Evolutionary conservation across 805 yeast genomes (phyloP), one percentile per base, ranked within the genome.

Genomic region (Candida oleophila): DNA sequence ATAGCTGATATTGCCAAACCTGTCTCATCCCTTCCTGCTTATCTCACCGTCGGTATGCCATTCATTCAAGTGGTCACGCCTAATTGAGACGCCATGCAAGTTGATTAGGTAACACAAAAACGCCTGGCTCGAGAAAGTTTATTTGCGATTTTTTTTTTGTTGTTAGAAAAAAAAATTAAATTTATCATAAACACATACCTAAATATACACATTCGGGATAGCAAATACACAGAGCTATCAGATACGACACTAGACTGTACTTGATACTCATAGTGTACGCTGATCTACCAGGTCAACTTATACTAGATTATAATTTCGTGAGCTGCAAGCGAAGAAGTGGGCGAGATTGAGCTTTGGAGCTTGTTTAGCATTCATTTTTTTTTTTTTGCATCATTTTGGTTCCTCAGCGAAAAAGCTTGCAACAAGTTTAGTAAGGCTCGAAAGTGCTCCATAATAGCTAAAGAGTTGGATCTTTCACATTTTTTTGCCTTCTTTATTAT

Each of bases 191-290:
- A 25, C 43, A 48, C 61, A 61, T 60, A 50, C 63, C 56, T 50
- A 49, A 52, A 60, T 50, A 60, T 63, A 59, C 68, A 40, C 54
- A 49, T 40, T 48, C 71, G 64, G 69, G 59, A 60, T 52, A 49
- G 47, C 50, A 64, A 63, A 60, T 68, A 67, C 71, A 50, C 63
- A 41, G n/a, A 18, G 15, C 14, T n/a, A 15, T n/a, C 7, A 40
- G n/a, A 34, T n/a, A 8, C 19, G 14, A 8, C 11, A 25, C 11
- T 25, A 7, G 30, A 25, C 30, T 25, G 11, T 25, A 25, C 9
- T 7, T 5, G 11, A 25, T 11, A 25, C 30, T 11, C 11, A 11
- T 25, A 25, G 30, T 7, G 30, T 25, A 25, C 30, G 30, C 30
- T 25, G n/a, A n/a, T n/a, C n/a, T n/a, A n/a, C n/a, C n/a, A n/a